Evolutionary conservation across 345 rosid genomes (phyloP).

Genomic region (Chamaenerion angustifolium): DNA sequence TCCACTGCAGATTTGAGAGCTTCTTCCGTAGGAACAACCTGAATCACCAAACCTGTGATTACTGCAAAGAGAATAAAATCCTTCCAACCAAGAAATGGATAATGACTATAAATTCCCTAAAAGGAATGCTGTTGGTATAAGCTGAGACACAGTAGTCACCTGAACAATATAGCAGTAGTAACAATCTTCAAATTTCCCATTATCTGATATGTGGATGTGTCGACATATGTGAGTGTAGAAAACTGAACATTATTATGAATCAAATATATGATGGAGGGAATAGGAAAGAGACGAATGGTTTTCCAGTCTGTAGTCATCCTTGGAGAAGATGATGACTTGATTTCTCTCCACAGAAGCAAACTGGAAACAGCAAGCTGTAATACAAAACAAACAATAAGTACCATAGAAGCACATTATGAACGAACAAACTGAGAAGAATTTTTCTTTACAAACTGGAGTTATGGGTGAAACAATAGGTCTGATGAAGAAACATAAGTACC

Average conservation of each 20-base stretch:
- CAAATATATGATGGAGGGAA: conserved; percentile 77
- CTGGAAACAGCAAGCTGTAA: conserved; percentile 71
- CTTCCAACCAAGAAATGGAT: background rate
- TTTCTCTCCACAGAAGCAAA: conserved; percentile 71
- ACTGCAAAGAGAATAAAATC: background rate
- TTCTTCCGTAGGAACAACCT: conserved; percentile 63
- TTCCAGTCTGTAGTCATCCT: conserved; percentile 87
- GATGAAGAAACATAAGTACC: conserved; percentile 24
- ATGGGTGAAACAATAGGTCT: too few species aligned
- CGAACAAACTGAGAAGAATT: too few species aligned
- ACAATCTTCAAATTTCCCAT: conserved; percentile 99
- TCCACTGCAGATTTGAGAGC: conserved; percentile 70
- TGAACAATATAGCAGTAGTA: conserved; percentile 76
- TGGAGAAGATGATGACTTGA: conserved; percentile 25
- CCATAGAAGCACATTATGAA: background rate
- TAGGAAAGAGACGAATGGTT: conserved; percentile 63
- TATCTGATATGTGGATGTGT: conserved; percentile 90
- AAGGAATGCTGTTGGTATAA: background rate
- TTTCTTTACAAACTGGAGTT: too few species aligned
- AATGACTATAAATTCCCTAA: background rate
- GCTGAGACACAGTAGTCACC: conserved; percentile 23
- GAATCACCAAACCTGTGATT: background rate
- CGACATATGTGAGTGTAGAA: conserved; percentile 79
- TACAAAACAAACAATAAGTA: background rate
- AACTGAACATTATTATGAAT: conserved; percentile 92